These are phyloP conservation scores for Phytophthora chlamydospora DNA, from an alignment of 352 stramenopile species.

Conservation along the genomic window DNA sequence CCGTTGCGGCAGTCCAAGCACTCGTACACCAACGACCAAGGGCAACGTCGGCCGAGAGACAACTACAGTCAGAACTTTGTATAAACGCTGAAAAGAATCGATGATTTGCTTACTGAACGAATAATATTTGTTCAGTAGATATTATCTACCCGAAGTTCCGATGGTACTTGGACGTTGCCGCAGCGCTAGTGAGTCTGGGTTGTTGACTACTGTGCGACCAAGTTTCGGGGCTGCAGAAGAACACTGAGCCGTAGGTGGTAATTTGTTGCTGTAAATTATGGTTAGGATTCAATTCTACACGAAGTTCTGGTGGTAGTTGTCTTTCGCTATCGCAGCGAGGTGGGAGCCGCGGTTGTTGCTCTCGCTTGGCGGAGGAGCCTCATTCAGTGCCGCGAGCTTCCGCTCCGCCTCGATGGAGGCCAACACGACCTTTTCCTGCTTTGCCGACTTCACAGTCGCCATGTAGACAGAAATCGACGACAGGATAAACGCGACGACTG, in stretches of 20 bases:
- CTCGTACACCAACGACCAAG: conserved; percentile 9
- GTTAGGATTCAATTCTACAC: conserved; percentile 32
- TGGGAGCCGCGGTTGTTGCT: conserved; percentile 11
- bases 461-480: conserved; percentile 15
- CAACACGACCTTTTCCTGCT: conserved; percentile 28
- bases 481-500: conserved; percentile 17
- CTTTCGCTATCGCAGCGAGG: conserved; percentile 14
- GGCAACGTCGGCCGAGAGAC: conserved; percentile 19
- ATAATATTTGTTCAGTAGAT: no score
- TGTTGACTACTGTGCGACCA: no score
- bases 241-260: no score
- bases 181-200: no score
- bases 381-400: conserved; percentile 11
- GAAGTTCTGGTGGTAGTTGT: conserved; percentile 59
- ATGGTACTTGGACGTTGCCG: no score
- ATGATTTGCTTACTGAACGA: no score
- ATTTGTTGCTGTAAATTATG: conserved; percentile 1
- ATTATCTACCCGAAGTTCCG: no score
- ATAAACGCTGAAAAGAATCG: conserved; percentile 2
- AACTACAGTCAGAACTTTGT: conserved; percentile 40
- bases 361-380: conserved; percentile 8
- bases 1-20: conserved; percentile 6
- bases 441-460: conserved; percentile 9
- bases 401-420: conserved; percentile 19
- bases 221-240: not conserved